phyloP scores from a whole-genome alignment of 352 stramenopile species.

The Aphanomyces invadans region DNA sequence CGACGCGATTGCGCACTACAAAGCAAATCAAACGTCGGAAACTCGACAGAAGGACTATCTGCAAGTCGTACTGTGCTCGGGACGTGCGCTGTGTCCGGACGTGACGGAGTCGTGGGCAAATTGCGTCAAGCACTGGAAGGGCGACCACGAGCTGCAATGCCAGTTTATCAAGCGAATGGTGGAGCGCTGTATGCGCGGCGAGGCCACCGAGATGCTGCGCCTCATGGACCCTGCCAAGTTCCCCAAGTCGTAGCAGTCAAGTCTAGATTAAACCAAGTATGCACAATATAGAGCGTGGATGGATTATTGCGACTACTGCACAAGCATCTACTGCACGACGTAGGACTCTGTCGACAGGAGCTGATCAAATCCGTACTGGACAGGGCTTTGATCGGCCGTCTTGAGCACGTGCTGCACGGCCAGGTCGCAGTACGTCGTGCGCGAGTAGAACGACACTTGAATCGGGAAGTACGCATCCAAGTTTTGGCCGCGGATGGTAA shows the following conservation, averaged over 20 bases:
- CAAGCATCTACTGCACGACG: conserved; percentile 75
- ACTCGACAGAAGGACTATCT: conserved; percentile 9
- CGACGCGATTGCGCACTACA: conserved; percentile 5
- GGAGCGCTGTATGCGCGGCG: conserved; percentile 62
- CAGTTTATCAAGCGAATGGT: conserved; percentile 46
- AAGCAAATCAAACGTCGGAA: background rate
- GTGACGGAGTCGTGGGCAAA: conserved; percentile 9
- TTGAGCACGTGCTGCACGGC: conserved; percentile 67
- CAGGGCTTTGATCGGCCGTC: conserved; percentile 57
- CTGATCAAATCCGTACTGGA: conserved; percentile 82
- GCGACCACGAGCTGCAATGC: conserved; percentile 30
- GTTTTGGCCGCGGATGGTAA: conserved; percentile 67
- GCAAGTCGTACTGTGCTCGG: conserved; percentile 1
- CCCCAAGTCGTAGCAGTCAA: conserved; percentile 36
- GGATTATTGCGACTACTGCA: conserved; percentile 19
- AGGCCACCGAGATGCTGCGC: conserved; percentile 55
- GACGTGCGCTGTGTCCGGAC: background rate
- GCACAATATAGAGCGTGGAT: background rate
- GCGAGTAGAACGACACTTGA: conserved; percentile 84
- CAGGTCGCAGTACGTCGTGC: conserved; percentile 80
- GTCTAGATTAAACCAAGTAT: conserved; percentile 22
- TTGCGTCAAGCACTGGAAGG: conserved; percentile 19
- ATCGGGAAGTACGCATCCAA: conserved; percentile 84
- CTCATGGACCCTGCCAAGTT: conserved; percentile 46
- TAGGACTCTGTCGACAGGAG: conserved; percentile 81